Evolutionary conservation across 208 protist genomes (phyloP), one percentile per base, ranked within the genome.

Genomic region (Leptomonas seymouri): DNA sequence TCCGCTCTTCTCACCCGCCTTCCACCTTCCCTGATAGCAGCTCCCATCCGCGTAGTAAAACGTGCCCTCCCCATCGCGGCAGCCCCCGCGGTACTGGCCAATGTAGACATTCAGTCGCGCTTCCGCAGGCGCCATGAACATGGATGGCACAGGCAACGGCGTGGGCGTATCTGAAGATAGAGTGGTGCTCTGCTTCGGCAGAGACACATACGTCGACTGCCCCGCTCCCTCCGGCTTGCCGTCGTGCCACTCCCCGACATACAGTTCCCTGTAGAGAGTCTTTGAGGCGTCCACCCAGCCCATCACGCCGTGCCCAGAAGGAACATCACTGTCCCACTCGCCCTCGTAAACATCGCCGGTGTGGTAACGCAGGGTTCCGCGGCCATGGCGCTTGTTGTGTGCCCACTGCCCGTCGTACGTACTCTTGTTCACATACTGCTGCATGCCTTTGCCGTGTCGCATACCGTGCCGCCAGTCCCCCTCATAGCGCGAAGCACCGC

Each of bases 21-120:
- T 28, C 89, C 94, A 98, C 59, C 79, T 70, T 0, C 94, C 94
- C 27, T 94, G 80, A 61, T 97, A 97, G 46, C 65, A 81, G 70
- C 86, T 89, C 46, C 94, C 93, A 71, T 97, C 89, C 2, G 89
- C 89, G 77, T 95, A 98, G 74, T 84, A 91, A 69, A 94, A 97
- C 16, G 68, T 65, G 28, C 91, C 93, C 27, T 50, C 55, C 5
- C 95, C 92, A 55, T 97, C 68, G 18, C 93, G 79, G 56, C 74
- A 66, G 1, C 93, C 93, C 2, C 80, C 20, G 31, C 36, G 57
- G 62, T 84, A 91, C 16, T 71, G 39, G 16, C 93, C 93, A 20
- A 77, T 64, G 65, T 97, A 97, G 14, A 89, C 78, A 69, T 97
- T 97, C 16, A 91, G 44, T 42, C 90, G 74, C 23, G 84, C 76